These are phyloP conservation scores for Aspergillus biplanus DNA, from an alignment of 495 filamentous ascomycete genomes.

Conservation along the genomic window DNA sequence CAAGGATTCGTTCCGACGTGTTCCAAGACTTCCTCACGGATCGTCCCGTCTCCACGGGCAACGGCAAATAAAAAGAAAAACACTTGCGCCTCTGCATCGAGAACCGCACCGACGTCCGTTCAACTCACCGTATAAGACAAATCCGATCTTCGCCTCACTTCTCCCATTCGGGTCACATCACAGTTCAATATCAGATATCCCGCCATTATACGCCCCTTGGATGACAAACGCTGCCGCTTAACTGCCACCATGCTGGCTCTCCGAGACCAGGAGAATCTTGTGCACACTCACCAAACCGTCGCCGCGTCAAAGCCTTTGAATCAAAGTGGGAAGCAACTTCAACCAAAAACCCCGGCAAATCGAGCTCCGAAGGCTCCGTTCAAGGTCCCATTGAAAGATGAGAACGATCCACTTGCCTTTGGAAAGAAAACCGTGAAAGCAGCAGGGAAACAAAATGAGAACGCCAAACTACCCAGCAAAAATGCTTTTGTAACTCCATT, in stretches of 20 bases:
- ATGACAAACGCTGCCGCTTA: conserved; percentile 33
- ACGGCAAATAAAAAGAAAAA: conserved; percentile 37
- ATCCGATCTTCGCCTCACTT: background rate
- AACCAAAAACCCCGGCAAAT: conserved; percentile 78
- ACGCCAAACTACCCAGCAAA: conserved; percentile 61
- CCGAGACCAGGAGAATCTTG: conserved; percentile 89
- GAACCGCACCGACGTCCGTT: conserved; percentile 23
- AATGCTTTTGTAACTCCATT: conserved; percentile 81
- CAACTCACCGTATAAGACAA: background rate
- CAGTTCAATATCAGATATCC: conserved; percentile 4
- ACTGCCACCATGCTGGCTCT: conserved; percentile 71
- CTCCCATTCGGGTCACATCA: background rate
- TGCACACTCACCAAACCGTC: conserved; percentile 72
- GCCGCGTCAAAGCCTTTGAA: conserved; percentile 82
- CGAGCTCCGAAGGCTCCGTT: conserved; percentile 82
- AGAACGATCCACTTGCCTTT: conserved; percentile 71
- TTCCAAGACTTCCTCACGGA: conserved; percentile 26
- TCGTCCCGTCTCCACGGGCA: conserved; percentile 54
- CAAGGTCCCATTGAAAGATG: conserved; percentile 82
- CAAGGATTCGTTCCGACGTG: conserved; percentile 20
- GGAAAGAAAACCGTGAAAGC: conserved; percentile 66
- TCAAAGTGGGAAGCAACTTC: conserved; percentile 61
- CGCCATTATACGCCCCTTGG: conserved; percentile 18
- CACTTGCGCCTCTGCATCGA: conserved; percentile 28
- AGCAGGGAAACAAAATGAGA: conserved; percentile 67